phyloP scores from a whole-genome alignment of 176 grass and related monocot species.

The maize (Zea mays) region Zm-B73-REFERENCE-NAM-5.0 NC_050105.1:132574001-132574500 shows the following conservation, averaged over 20 bases:
- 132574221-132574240: not conserved
- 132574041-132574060: not conserved
- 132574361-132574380: slow-evolving; percentile 48
- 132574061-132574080: not conserved
- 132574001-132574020: slow-evolving; percentile 36
- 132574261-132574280: slow-evolving; percentile 77
- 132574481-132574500: slow-evolving; percentile 8
- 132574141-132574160: not conserved
- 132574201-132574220: slow-evolving; percentile 13
- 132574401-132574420: slow-evolving; percentile 21
- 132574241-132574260: slow-evolving; percentile 55
- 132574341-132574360: slow-evolving; percentile 65
- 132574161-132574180: not conserved
- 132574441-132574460: not conserved
- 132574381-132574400: slow-evolving; percentile 20
- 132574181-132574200: not conserved
- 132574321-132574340: slow-evolving; percentile 73
- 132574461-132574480: not conserved
- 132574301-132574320: slow-evolving; percentile 67
- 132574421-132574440: slow-evolving; percentile 4
- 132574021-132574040: not conserved
- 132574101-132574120: not conserved
- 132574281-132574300: slow-evolving; percentile 65
- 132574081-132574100: not conserved
- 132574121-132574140: not conserved